Base-by-base conservation (phyloP, 768 basidiomycete species). In the Gyrodon lividus region DNA sequence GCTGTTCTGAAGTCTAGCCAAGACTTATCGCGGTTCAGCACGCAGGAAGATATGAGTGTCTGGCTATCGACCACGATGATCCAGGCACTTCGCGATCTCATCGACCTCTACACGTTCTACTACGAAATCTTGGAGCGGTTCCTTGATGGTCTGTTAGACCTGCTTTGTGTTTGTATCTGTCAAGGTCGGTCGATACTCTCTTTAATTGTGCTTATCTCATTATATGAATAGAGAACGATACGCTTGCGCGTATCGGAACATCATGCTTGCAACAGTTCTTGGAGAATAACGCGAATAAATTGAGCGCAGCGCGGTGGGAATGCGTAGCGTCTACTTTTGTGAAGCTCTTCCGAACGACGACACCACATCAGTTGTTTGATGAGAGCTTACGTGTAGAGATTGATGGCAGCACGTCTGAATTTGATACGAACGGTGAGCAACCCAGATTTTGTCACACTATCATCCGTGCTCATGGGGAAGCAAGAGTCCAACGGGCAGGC, bases 51-150 rank as follows among this genome's bases (percentile, higher is more conserved):
- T 60, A 96, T 98, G 93, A 97, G 93, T 61, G 94, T 99, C 23
- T 99, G 97, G 97, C 71, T 99, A 41, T 98, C 94, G 22, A 97
- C 97, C 13, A 99, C 97, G 2, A 94, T 99, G 90, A 97, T 98
- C 44, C 94, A 98, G 65, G 97, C 97, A 1, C 79, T 99, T 41
- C 84, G 97, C 40, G 90, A 98, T 69, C 78, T 98, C 55, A 90
- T 99, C 52, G 92, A 96, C 64, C 80, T 99, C 19, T 99, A 95
- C 67, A 95, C 97, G 2, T 91, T 85, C 72, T 94, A 93, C 74
- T 98, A 98, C 65, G 87, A 91, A 46, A 92, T 85, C 14, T 69
- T 99, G 61, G 91, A 94, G 59, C 81, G 89, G 33, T 90, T 89
- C 69, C 74, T 98, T 34, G 97, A 98, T 62, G 92, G 93, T n/a